These are phyloP conservation scores for Torrubiella hemipterigena DNA, from an alignment of 2,329 filamentous ascomycete species.

Conservation along the genomic window DNA sequence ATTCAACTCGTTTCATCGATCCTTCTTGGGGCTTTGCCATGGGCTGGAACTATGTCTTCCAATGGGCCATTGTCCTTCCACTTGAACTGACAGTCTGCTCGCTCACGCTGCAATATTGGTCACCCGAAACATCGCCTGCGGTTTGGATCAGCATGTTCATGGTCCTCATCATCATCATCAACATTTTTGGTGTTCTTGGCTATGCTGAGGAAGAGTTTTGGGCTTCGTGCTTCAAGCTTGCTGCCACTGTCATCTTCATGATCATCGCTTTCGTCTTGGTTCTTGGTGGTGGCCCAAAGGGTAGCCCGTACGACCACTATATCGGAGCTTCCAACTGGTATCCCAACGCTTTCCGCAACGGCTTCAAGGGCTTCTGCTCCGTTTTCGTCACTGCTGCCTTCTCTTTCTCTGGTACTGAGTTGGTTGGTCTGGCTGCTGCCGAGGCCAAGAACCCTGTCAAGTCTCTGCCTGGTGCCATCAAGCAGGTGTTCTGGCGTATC, in stretches of 20 bases:
- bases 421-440: conserved; percentile 58
- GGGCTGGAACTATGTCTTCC: conserved; percentile 35
- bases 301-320: conserved; percentile 26
- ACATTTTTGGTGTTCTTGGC: conserved; percentile 42
- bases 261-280: conserved; percentile 45
- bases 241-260: conserved; percentile 49
- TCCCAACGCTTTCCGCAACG: conserved; percentile 49
- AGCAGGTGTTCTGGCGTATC: conserved; percentile 53
- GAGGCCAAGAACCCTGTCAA: conserved; percentile 57
- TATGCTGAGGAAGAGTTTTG: conserved; percentile 45
- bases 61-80: conserved; percentile 37
- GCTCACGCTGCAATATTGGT: conserved; percentile 41
- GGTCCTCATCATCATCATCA: conserved; percentile 34
- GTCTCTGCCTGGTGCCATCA: conserved; percentile 65
- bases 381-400: conserved; percentile 62
- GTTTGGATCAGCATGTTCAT: conserved; percentile 45
- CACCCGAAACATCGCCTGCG: conserved; percentile 28
- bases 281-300: conserved; percentile 41
- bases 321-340: conserved; percentile 31
- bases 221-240: conserved; percentile 42
- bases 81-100: conserved; percentile 38
- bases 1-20: conserved; percentile 48
- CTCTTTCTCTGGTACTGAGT: conserved; percentile 54
- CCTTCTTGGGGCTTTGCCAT: conserved; percentile 47
- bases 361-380: conserved; percentile 57